phyloP scores from a whole-genome alignment of 2,329 filamentous ascomycete species.

The Penicillium occitanis region DNA sequence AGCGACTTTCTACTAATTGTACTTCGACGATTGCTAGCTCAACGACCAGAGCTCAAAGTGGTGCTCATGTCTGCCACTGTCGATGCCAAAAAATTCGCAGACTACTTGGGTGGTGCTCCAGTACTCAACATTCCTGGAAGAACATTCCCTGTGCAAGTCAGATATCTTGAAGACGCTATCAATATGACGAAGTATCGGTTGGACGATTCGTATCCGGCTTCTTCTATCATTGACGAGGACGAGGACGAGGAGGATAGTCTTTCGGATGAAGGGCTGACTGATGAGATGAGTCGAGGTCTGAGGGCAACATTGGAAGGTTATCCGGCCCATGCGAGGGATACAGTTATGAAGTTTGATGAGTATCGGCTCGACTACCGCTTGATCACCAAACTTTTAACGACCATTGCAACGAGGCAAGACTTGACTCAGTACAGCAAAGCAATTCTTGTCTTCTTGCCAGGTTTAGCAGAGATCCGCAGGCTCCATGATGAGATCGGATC shows the following conservation, averaged over 20 bases:
- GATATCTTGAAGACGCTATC: slow-evolving; percentile 88
- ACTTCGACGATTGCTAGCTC: slow-evolving; percentile 74
- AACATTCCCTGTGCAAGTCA: slow-evolving; percentile 86
- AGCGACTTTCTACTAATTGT: slow-evolving; percentile 95
- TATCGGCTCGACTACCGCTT: slow-evolving; percentile 89
- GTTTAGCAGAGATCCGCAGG: slow-evolving; percentile 86
- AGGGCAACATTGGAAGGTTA: slow-evolving; percentile 70
- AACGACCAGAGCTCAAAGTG: slow-evolving; percentile 81
- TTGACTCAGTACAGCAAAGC: slow-evolving; percentile 78
- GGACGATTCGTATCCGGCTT: slow-evolving; percentile 56
- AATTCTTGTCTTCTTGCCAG: slow-evolving; percentile 90
- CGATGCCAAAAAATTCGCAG: slow-evolving; percentile 85
- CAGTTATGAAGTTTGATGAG: slow-evolving; percentile 77
- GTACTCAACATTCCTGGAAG: slow-evolving; percentile 88
- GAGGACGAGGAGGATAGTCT: slow-evolving; percentile 47
- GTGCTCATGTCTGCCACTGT: slow-evolving; percentile 98
- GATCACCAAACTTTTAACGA: slow-evolving; percentile 73
- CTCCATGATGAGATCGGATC: slow-evolving; percentile 82
- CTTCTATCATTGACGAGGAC: slow-evolving; percentile 46
- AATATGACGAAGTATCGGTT: slow-evolving; percentile 76
- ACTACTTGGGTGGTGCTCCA: slow-evolving; percentile 80
- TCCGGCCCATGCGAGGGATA: slow-evolving; percentile 71
- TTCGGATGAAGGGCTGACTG: slow-evolving; percentile 47
- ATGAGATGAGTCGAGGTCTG: slow-evolving; percentile 57
- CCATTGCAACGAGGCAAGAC: slow-evolving; percentile 67